Evolutionary conservation across 2,329 filamentous ascomycete genomes (phyloP).

Genomic region (Ascochyta rabiei): DNA sequence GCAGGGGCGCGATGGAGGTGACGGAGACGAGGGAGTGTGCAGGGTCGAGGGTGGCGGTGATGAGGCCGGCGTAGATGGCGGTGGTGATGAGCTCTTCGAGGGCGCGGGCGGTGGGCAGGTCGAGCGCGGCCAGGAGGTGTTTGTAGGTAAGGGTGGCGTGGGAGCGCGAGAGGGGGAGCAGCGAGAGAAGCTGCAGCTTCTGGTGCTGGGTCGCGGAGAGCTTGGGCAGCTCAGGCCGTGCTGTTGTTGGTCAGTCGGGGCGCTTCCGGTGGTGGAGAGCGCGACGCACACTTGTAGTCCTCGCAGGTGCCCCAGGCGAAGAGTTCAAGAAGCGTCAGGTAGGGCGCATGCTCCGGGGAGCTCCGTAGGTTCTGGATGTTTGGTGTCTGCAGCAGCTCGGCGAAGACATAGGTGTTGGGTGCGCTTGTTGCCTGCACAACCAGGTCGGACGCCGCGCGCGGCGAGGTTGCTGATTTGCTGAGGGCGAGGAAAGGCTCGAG

Average conservation of each 20-base stretch:
- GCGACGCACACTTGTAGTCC: slow-evolving; percentile 67
- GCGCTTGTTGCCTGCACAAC: slow-evolving; percentile 88
- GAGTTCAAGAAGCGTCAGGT: slow-evolving; percentile 78
- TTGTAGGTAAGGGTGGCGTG: slow-evolving; percentile 72
- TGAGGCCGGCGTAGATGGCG: slow-evolving; percentile 83
- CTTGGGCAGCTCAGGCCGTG: slow-evolving; percentile 65
- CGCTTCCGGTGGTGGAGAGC: not conserved
- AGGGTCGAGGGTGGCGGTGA: slow-evolving; percentile 84
- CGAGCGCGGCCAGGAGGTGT: slow-evolving; percentile 69
- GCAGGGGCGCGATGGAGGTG: slow-evolving; percentile 80
- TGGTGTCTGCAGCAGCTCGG: slow-evolving; percentile 83
- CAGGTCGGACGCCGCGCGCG: slow-evolving; percentile 83
- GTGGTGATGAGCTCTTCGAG: slow-evolving; percentile 87
- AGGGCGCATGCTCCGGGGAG: slow-evolving; percentile 65
- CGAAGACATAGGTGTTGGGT: slow-evolving; percentile 89
- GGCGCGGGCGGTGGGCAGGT: slow-evolving; percentile 68
- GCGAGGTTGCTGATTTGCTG: slow-evolving; percentile 82
- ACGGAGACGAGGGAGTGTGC: slow-evolving; percentile 75
- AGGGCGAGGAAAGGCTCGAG: slow-evolving; percentile 87
- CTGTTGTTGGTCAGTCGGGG: slow-evolving; percentile 15
- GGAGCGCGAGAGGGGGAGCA: slow-evolving; percentile 78
- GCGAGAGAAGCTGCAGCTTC: slow-evolving; percentile 89
- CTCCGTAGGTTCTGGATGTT: slow-evolving; percentile 75
- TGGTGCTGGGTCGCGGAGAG: slow-evolving; percentile 75
- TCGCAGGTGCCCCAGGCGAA: slow-evolving; percentile 93